Conservation (phyloP, 2,329 filamentous ascomycete genomes). For the Monascus ruber region DNA sequence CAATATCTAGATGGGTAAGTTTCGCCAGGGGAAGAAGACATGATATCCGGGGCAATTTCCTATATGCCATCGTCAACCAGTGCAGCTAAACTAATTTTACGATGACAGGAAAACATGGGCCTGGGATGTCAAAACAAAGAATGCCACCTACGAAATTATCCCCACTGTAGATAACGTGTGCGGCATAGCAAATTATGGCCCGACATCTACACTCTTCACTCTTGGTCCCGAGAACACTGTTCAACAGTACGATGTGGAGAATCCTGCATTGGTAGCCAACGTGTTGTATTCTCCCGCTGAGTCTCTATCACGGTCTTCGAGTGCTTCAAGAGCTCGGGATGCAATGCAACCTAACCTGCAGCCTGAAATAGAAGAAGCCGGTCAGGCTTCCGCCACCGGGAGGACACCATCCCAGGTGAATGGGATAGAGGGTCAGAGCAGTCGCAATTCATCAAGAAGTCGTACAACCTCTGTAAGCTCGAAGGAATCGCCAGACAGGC, state of each 20-base stretch:
- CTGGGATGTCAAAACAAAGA: conserved; percentile 97
- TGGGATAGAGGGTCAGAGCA: conserved; percentile 54
- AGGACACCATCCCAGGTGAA: conserved; percentile 63
- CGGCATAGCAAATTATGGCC: conserved; percentile 78
- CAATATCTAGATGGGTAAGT: conserved; percentile 84
- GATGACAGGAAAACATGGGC: conserved; percentile 65
- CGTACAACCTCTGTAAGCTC: conserved; percentile 53
- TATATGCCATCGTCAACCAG: no score
- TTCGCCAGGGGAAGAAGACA: conserved; percentile 1
- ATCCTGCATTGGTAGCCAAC: conserved; percentile 70
- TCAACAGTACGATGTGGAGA: conserved; percentile 91
- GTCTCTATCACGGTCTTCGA: conserved; percentile 66
- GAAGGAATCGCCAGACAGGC: conserved; percentile 40
- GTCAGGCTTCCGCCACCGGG: conserved; percentile 59
- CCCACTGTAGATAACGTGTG: conserved; percentile 72
- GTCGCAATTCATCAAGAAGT: conserved; percentile 52
- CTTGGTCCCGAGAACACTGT: conserved; percentile 77
- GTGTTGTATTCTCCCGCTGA: conserved; percentile 74
- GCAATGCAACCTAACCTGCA: conserved; percentile 9
- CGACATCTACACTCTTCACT: conserved; percentile 85
- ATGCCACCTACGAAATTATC: conserved; percentile 80
- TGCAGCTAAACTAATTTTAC: no score
- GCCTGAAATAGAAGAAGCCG: conserved; percentile 59
- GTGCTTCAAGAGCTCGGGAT: background rate
- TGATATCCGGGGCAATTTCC: no score